Base-by-base conservation (phyloP, 2,329 filamentous ascomycete species). In the Paracorniculantispora psalliotae region DNA sequence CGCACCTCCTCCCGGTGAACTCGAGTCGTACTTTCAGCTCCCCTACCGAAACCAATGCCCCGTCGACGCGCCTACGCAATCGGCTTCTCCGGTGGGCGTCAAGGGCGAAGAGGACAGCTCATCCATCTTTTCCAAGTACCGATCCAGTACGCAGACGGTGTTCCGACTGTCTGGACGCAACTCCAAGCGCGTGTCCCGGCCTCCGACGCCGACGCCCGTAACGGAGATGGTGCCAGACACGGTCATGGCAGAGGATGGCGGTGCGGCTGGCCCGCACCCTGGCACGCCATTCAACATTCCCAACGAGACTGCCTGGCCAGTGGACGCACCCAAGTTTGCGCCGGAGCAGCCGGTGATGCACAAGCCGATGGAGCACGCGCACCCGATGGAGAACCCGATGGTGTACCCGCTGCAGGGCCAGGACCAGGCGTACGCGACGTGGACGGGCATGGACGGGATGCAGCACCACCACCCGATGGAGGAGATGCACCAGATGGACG, bases 241-340 rank as follows among this genome's bases (percentile, higher is more conserved):
- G 0, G 66, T 72, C 62, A 74, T 75, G 65, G 66, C 63, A 17
- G 72, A 74, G 50, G 72, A 74, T 50, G 59, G 64, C 33, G 59
- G 64, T 39, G 66, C 67, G 28, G 61, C 65, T 52, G 73, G 72
- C 2, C 74, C 71, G 61, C 74, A 76, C 61, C 74, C 74, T 1
- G 74, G 73, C 52, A 76, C 74, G 12, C 74, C 74, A 4, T 74
- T 74, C 62, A 69, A 69, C 3, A 75, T 77, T 47, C 74, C 74
- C 17, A 72, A 71, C 55, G 73, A 75, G 60, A 65, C 65, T 10
- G 66, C 68, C 25, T 74, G 74, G 70, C 69, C 73, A 3, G 64
- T 70, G n/a, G 72, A 74, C 46, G 71, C 72, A 5, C 73, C 73
- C 55, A 73, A 73, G 62, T 75, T 75, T 59, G 72, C 72, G 8